Evolutionary conservation across 495 filamentous ascomycete genomes (phyloP).

Genomic region (Trichoderma reesei): DNA sequence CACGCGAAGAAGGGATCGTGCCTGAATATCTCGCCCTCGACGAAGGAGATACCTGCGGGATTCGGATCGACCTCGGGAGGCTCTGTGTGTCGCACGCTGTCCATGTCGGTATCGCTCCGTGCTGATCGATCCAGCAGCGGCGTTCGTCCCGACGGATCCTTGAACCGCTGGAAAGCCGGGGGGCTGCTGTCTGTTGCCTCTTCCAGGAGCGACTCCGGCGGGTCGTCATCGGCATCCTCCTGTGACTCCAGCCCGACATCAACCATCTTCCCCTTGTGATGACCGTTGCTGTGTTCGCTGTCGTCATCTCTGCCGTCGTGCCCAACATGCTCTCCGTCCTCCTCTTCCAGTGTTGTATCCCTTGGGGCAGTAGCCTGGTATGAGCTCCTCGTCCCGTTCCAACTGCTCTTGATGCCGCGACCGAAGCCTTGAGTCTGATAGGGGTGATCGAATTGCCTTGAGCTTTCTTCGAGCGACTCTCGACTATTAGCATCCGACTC

Average conservation of each 20-base stretch:
- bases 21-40: slow-evolving; percentile 39
- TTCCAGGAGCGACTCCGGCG: slow-evolving; percentile 49
- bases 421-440: slow-evolving; percentile 27
- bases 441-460: slow-evolving; percentile 24
- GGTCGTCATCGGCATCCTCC: slow-evolving; percentile 47
- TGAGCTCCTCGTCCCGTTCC: slow-evolving; percentile 42
- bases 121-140: slow-evolving; percentile 8
- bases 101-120: slow-evolving; percentile 16
- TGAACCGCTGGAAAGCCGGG: slow-evolving; percentile 81
- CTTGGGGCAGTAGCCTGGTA: slow-evolving; percentile 14
- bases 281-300: slow-evolving; percentile 32
- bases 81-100: slow-evolving; percentile 21
- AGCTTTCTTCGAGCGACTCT: slow-evolving; percentile 46
- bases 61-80: slow-evolving; percentile 16
- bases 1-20: slow-evolving; percentile 92
- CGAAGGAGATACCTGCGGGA: slow-evolving; percentile 17
- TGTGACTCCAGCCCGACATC: slow-evolving; percentile 75
- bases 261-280: slow-evolving; percentile 62
- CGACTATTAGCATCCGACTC: slow-evolving; percentile 63
- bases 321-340: slow-evolving; percentile 35
- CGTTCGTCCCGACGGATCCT: slow-evolving; percentile 19
- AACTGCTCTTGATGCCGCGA: slow-evolving; percentile 51
- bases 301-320: slow-evolving; percentile 47
- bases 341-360: slow-evolving; percentile 24
- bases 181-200: slow-evolving; percentile 55